Conservation (phyloP, 2,329 filamentous ascomycete species). For the Fusarium agapanthi region DNA sequence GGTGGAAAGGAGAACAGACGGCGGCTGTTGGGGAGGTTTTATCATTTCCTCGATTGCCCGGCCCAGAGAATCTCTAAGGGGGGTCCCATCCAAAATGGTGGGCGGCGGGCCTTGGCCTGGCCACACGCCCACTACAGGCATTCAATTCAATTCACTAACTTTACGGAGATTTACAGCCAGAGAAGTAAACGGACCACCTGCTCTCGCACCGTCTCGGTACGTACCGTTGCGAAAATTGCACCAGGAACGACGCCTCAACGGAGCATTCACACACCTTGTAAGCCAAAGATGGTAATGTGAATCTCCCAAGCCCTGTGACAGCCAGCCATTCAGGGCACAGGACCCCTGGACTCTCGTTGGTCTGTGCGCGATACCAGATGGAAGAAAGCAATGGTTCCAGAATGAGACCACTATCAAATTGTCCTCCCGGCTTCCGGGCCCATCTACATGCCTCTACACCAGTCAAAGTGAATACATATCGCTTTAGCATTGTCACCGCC, state of each 20-base stretch:
- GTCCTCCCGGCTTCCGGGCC: constrained; percentile 46
- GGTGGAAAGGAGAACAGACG: constrained; percentile 34
- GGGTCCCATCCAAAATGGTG: constrained; percentile 28
- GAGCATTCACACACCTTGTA: constrained; percentile 13
- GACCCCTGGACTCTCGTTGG: constrained; percentile 30
- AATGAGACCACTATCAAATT: constrained; percentile 48
- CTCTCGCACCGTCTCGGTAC: constrained; percentile 13
- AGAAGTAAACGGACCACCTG: constrained; percentile 10
- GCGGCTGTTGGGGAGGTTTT: constrained; percentile 45
- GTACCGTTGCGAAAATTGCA: constrained; percentile 16
- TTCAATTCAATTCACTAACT: constrained; percentile 5
- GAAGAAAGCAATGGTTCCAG: constrained; percentile 42
- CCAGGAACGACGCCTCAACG: constrained; percentile 3
- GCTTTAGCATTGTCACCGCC: constrained; percentile 28
- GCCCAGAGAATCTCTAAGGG: constrained; percentile 32
- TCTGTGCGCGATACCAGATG: constrained; percentile 34
- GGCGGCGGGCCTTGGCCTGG: constrained; percentile 23
- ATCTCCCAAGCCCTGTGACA: constrained; percentile 38
- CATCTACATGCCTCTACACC: constrained; percentile 23
- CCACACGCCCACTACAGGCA: constrained; percentile 5
- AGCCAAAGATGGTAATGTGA: constrained; percentile 6
- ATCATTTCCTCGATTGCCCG: constrained; percentile 42
- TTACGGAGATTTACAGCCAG: constrained; percentile 12
- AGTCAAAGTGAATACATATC: constrained; percentile 22
- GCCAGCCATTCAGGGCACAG: constrained; percentile 20